phyloP scores from a whole-genome alignment of 192 early-diverging fungal genomes.

The Backusella tarrabulga region DNA sequence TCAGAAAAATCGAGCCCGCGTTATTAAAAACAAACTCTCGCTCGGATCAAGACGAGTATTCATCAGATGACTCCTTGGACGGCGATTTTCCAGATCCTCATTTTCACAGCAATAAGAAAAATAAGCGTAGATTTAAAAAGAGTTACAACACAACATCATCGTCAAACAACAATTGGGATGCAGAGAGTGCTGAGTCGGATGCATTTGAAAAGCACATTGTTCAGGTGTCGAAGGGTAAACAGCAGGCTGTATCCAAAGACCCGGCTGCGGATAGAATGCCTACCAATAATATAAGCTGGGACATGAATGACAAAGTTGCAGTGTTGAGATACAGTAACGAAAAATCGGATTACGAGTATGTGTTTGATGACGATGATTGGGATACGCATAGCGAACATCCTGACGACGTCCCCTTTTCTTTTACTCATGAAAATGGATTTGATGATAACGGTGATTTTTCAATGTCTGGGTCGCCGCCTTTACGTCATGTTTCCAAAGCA shows the following conservation, averaged over 20 bases:
- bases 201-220: slow-evolving; percentile 5
- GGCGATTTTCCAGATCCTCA: neutral
- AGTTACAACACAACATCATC: neutral
- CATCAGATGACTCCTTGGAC: neutral
- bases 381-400: slow-evolving; percentile 8
- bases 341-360: slow-evolving; percentile 6
- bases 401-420: neutral
- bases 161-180: neutral
- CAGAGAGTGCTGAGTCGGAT: slow-evolving; percentile 10
- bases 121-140: neutral
- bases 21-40: slow-evolving; percentile 7
- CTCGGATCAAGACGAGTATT: slow-evolving; percentile 5
- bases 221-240: neutral
- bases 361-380: slow-evolving; percentile 12
- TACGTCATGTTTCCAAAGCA: neutral
- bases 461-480: neutral
- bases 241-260: neutral
- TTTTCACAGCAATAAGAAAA: neutral
- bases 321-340: neutral
- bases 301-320: neutral
- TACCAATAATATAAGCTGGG: neutral
- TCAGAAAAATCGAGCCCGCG: slow-evolving; percentile 14
- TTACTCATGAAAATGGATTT: neutral
- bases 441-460: neutral
- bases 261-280: slow-evolving; percentile 7